phyloP scores from a whole-genome alignment of 192 early-diverging fungal species.

The Diversispora epigaea region DNA sequence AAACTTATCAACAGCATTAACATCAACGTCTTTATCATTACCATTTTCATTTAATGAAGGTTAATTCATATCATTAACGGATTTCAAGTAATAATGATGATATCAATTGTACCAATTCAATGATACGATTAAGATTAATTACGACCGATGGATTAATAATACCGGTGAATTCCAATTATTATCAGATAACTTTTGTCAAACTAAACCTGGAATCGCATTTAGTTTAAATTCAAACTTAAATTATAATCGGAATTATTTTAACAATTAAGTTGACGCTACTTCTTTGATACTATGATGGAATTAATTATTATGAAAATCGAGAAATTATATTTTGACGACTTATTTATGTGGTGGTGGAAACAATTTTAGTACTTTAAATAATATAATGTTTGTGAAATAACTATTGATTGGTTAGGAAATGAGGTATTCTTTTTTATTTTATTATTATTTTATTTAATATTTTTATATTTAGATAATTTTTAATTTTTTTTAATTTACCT shows the following conservation, averaged over 20 bases:
- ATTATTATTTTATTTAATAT: background rate
- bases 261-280: background rate
- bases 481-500: too few relatives aligned
- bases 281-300: background rate
- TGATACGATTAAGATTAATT: background rate
- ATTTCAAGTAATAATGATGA: background rate
- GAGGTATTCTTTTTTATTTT: too few relatives aligned
- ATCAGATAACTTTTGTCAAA: too few relatives aligned
- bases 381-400: background rate
- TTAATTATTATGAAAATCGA: background rate
- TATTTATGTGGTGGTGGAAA: background rate
- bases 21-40: too few relatives aligned
- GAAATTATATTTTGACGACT: background rate
- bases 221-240: too few relatives aligned
- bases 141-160: background rate
- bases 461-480: background rate
- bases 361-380: too few relatives aligned
- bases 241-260: too few relatives aligned
- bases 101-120: background rate
- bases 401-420: background rate
- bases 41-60: too few relatives aligned
- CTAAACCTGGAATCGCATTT: too few relatives aligned
- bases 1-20: too few relatives aligned
- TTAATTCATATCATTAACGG: background rate
- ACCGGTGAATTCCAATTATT: too few relatives aligned